Percentiles rank a stretch among this genome's conserved stretches.
Evolutionary conservation across 148 eudicot genomes (phyloP).

Genomic region (Drosera capensis): DNA sequence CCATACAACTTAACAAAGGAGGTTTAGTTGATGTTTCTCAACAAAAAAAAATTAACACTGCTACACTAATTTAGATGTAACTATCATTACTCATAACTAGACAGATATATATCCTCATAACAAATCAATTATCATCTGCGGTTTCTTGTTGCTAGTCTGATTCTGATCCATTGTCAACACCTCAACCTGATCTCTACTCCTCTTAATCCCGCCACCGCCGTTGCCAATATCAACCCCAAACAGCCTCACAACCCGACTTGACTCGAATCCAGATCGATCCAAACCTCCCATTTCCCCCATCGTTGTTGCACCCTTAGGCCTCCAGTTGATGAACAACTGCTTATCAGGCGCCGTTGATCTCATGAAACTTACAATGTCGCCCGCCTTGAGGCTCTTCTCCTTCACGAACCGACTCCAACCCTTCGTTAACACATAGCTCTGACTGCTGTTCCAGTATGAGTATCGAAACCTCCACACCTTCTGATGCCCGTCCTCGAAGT

Average conservation of each 20-base stretch:
- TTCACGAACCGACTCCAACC: slow-evolving; percentile 92
- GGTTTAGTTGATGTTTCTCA: too few relatives aligned
- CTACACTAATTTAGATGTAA: too few relatives aligned
- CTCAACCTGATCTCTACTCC: too few relatives aligned
- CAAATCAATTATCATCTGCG: too few relatives aligned
- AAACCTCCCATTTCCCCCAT: not conserved
- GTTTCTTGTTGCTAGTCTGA: too few relatives aligned
- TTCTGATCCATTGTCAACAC: too few relatives aligned
- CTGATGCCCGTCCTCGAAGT: slow-evolving; percentile 47
- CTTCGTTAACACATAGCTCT: slow-evolving; percentile 70
- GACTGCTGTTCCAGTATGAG: slow-evolving; percentile 91
- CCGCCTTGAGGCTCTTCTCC: slow-evolving; percentile 61
- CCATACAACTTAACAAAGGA: too few relatives aligned
- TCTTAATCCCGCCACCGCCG: too few relatives aligned
- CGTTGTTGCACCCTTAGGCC: not conserved
- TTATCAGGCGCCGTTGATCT: slow-evolving; percentile 41
- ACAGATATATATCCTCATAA: too few relatives aligned
- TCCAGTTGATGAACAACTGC: slow-evolving; percentile 59
- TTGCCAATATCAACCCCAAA: slow-evolving; percentile 75
- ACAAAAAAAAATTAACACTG: too few relatives aligned
- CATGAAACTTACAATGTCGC: slow-evolving; percentile 53
- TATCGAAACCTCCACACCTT: slow-evolving; percentile 84
- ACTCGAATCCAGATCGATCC: not conserved
- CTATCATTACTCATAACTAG: too few relatives aligned
- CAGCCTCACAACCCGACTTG: slow-evolving; percentile 22